Evolutionary conservation across 108 stramenopile species (phyloP).

Genomic region (Aurantiochytrium sp.): DNA sequence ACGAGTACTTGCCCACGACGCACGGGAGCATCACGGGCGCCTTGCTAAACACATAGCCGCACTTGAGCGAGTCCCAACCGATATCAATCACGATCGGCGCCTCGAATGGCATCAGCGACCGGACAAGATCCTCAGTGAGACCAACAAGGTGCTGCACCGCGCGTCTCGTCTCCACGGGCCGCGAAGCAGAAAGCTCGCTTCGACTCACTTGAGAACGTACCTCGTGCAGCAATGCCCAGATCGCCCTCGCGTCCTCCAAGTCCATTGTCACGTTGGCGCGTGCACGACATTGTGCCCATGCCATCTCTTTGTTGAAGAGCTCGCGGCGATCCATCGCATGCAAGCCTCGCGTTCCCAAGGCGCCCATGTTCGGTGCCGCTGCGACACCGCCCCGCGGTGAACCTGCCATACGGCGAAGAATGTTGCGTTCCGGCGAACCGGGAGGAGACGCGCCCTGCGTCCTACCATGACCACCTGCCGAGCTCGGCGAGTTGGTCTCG

Average conservation of each 20-base stretch:
- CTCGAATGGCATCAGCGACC: background rate
- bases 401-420: background rate
- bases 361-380: background rate
- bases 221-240: background rate
- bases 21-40: background rate
- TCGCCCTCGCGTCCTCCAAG: background rate
- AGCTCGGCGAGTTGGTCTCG: background rate
- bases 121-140: background rate
- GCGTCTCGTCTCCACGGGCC: background rate
- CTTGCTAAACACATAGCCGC: background rate
- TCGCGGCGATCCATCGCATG: background rate
- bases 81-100: background rate
- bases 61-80: background rate
- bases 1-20: background rate
- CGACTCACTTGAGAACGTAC: background rate
- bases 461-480: background rate
- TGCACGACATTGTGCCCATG: background rate
- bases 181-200: background rate
- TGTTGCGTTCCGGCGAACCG: background rate
- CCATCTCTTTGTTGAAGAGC: background rate
- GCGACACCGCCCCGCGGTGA: background rate
- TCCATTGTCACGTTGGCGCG: background rate
- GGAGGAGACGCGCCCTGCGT: background rate
- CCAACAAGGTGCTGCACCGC: background rate
- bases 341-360: background rate